These are phyloP conservation scores for Aureobasidium leucospermi DNA, from an alignment of 2,329 filamentous ascomycete species.

Conservation along the genomic window DNA sequence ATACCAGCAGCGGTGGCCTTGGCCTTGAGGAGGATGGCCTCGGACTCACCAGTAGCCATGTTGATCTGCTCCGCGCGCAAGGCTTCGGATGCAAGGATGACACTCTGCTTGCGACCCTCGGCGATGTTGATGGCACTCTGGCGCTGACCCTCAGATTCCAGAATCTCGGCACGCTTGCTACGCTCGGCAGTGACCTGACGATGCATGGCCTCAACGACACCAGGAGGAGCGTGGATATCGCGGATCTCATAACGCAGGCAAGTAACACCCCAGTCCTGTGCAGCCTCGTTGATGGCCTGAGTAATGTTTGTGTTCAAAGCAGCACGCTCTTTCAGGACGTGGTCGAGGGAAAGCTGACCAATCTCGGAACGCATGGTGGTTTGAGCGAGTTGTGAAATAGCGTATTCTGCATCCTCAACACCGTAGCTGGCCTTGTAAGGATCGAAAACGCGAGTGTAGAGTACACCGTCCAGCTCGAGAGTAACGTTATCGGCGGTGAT, in stretches of 20 bases:
- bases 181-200: slow-evolving; percentile 95
- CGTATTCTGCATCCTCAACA: slow-evolving; percentile 97
- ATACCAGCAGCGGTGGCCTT: slow-evolving; percentile 81
- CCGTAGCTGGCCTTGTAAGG: slow-evolving; percentile 98
- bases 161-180: slow-evolving; percentile 93
- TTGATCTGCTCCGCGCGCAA: slow-evolving; percentile 89
- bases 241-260: slow-evolving; percentile 97
- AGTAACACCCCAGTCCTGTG: slow-evolving; percentile 91
- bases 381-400: slow-evolving; percentile 94
- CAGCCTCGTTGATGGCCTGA: slow-evolving; percentile 96
- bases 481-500: slow-evolving; percentile 99
- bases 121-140: slow-evolving; percentile 99
- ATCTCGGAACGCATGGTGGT: slow-evolving; percentile 99
- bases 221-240: slow-evolving; percentile 91
- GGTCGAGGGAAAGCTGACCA: slow-evolving; percentile 89
- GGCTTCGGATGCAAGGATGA: slow-evolving; percentile 92
- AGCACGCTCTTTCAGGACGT: slow-evolving; percentile 94
- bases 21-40: slow-evolving; percentile 84
- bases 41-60: slow-evolving; percentile 81
- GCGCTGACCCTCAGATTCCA: slow-evolving; percentile 93
- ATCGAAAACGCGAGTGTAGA: slow-evolving; percentile 95
- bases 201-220: slow-evolving; percentile 96
- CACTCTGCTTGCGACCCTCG: slow-evolving; percentile 92
- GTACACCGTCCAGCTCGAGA: slow-evolving; percentile 85
- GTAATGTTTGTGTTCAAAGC: slow-evolving; percentile 97